A percentile compares a stretch with the other conserved stretches of the same genome.
Evolutionary conservation across 441 rosid genomes (phyloP).

Genomic region (Erodium texanum): DNA sequence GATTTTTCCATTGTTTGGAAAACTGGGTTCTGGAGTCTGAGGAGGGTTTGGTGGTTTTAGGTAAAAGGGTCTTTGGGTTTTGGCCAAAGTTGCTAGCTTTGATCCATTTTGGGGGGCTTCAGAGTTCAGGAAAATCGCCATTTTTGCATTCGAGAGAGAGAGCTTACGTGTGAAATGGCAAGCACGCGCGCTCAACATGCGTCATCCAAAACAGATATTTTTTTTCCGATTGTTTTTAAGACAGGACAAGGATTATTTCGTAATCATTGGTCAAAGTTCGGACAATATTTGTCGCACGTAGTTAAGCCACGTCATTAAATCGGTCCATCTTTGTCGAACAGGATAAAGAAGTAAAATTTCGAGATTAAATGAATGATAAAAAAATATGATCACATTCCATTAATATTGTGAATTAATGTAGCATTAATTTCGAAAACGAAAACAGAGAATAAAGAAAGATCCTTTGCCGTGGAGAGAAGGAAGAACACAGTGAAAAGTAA

Average conservation of each 20-base stretch:
- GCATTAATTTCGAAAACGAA: background rate
- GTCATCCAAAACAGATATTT: background rate
- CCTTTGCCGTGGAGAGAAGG: background rate
- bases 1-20: constrained; percentile 2
- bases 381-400: no score
- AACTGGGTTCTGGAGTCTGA: background rate
- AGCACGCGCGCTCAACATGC: background rate
- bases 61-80: background rate
- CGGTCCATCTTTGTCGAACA: background rate
- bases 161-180: background rate
- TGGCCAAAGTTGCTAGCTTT: constrained; percentile 3
- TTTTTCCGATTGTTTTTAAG: background rate
- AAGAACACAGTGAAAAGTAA: background rate
- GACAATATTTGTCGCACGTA: background rate
- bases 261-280: constrained; percentile 6
- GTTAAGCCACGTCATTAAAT: background rate
- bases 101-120: constrained; percentile 3
- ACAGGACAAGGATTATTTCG: background rate
- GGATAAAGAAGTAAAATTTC: no score
- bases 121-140: constrained; percentile 3
- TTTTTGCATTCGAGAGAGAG: constrained; percentile 6
- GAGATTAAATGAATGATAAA: no score
- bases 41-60: background rate
- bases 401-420: background rate
- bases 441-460: background rate